Base-by-base conservation (phyloP, 257 asterid species). In the Paraleonurus japonicus region DNA sequence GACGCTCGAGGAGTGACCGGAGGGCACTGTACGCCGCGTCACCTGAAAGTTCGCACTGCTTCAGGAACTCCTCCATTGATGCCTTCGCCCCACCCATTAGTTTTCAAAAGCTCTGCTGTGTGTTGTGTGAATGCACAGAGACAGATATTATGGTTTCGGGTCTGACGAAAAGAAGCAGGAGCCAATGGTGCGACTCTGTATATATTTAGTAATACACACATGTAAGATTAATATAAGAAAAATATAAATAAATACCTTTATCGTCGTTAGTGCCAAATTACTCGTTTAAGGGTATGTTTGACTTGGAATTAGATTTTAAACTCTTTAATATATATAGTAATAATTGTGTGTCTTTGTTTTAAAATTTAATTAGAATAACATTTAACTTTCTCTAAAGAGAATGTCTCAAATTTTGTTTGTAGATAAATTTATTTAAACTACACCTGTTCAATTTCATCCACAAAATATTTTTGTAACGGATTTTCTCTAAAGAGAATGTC, bases 11-110 rank as follows among this genome's bases (percentile, higher is more conserved):
- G 64, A 92, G 83, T 22, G 95, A 92, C 82, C 99, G 92, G 69
- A 92, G 84, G 23, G 83, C 93, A 43, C 90, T 66, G 96, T 95
- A 95, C 19, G 99, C 98, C 15, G 88, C 83, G 77, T 95, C 99
- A 26, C 99, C 98, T 58, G 99, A 95, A 45, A 69, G 85, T 57
- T 78, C 43, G 75, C 99, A 95, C 72, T 82, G 89, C 71, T 80
- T 81, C 76, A 95, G 73, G 66, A 95, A 95, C 32, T 89, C 94
- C 53, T 95, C 99, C 85, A 87, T 76, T n/a, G 87, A 75, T 66
- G 75, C 77, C 67, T 24, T 73, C 69, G 32, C 65, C 28, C 82
- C 79, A 19, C 51, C 61, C 73, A 58, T 64, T 15, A 19, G 54
- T 47, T 5, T 7, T 1, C 13, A 60, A 7, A 61, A 65, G 71